Conservation (phyloP, 1,139 yeast species). For the Debaryomyces sp. region DNA sequence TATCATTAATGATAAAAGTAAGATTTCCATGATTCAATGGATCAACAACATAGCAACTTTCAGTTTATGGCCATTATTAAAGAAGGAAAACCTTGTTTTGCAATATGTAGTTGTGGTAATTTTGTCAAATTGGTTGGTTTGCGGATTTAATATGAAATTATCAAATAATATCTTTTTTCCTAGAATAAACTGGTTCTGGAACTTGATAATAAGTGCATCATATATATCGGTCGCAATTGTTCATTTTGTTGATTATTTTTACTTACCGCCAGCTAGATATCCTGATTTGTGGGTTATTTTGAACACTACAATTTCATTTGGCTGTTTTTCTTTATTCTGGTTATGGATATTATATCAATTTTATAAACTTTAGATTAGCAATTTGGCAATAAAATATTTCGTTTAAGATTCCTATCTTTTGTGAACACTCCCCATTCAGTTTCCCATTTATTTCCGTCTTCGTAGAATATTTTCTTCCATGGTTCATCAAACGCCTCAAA, state of each 20-base stretch:
- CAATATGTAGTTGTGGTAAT: constrained; percentile 68
- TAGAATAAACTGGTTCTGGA: constrained; percentile 52
- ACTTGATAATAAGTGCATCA: constrained; percentile 55
- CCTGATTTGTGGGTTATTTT: constrained; percentile 89
- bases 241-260: constrained; percentile 56
- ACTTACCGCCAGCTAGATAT: constrained; percentile 57
- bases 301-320: constrained; percentile 74
- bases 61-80: constrained; percentile 85
- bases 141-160: constrained; percentile 41
- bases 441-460: constrained; percentile 57
- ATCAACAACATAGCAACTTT: constrained; percentile 81
- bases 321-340: constrained; percentile 76
- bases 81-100: constrained; percentile 69
- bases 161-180: constrained; percentile 34
- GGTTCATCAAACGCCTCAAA: constrained; percentile 78
- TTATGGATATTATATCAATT: constrained; percentile 68
- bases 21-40: constrained; percentile 80
- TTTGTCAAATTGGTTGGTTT: constrained; percentile 83
- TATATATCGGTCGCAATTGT: constrained; percentile 56
- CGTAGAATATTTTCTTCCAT: constrained; percentile 60
- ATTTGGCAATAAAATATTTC: constrained; percentile 8
- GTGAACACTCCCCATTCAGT: constrained; percentile 73
- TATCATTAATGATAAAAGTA: constrained; percentile 58
- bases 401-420: constrained; percentile 33
- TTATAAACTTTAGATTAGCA: constrained; percentile 18